Conservation (phyloP, 2,329 filamentous ascomycete genomes). For the Blastomyces gilchristii region DNA sequence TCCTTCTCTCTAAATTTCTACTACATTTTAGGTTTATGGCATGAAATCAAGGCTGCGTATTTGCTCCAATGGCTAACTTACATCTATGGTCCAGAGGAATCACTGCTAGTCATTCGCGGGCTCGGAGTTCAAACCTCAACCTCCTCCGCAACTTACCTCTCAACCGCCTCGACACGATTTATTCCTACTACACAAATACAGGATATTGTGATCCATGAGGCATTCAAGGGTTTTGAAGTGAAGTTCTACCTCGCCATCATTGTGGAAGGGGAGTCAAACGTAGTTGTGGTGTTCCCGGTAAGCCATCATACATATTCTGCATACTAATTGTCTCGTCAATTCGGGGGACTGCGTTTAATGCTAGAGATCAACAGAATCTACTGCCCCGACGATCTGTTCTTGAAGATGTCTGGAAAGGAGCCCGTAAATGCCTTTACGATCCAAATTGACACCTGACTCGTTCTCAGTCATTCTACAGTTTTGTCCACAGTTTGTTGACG, state of each 20-base stretch:
- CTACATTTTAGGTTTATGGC: background rate
- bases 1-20: background rate
- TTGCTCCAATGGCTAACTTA: conserved; percentile 33
- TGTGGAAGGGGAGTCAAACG: conserved; percentile 74
- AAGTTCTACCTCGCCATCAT: conserved; percentile 82
- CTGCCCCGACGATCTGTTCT: conserved; percentile 64
- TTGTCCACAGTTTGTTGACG: background rate
- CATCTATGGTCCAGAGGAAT: conserved; percentile 53
- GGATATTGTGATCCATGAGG: conserved; percentile 91
- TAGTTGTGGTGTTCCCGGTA: conserved; percentile 90
- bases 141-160: conserved; percentile 57
- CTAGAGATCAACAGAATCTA: conserved; percentile 38
- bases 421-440: conserved; percentile 72
- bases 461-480: background rate
- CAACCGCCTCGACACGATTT: conserved; percentile 54
- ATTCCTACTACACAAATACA: conserved; percentile 89
- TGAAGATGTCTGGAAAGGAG: conserved; percentile 83
- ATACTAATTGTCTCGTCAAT: background rate
- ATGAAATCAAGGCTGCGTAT: background rate
- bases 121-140: conserved; percentile 83
- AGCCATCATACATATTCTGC: conserved; percentile 19
- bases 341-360: conserved; percentile 10
- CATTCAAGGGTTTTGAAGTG: conserved; percentile 85
- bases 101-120: conserved; percentile 74
- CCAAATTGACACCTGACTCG: conserved; percentile 36